phyloP scores from a whole-genome alignment of 2,329 filamentous ascomycete species.

The Aspergillus oerlinghausenensis region DNA sequence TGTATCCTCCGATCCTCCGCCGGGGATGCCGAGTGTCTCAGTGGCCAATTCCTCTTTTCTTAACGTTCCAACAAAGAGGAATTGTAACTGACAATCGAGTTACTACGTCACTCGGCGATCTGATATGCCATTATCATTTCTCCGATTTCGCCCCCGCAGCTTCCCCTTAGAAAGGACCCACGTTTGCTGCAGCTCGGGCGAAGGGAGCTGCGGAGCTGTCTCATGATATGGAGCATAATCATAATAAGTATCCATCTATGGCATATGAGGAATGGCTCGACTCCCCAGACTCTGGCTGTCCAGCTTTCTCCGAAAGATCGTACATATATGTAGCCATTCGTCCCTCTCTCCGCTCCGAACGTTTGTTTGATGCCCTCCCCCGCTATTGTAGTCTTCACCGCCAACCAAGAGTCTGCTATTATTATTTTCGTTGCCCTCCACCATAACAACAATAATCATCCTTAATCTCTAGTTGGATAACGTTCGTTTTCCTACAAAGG shows the following conservation, averaged over 20 bases:
- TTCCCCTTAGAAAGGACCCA: slow-evolving; percentile 1
- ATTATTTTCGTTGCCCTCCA: not conserved
- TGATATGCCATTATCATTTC: not conserved
- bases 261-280: not conserved
- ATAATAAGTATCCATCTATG: not conserved
- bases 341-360: not conserved
- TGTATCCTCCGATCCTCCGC: no score
- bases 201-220: slow-evolving; percentile 9
- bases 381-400: not conserved
- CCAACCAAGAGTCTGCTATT: not conserved
- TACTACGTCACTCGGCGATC: not conserved
- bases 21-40: no score
- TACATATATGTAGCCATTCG: not conserved
- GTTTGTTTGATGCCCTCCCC: not conserved
- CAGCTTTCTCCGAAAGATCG: no score
- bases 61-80: no score
- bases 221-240: not conserved
- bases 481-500: not conserved
- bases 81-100: not conserved
- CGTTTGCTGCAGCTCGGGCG: slow-evolving; percentile 8
- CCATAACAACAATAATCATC: not conserved
- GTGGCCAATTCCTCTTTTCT: not conserved
- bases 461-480: not conserved
- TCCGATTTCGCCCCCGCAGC: not conserved
- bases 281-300: not conserved